Conservation (phyloP, 176 grass and related monocot species). For the Guadua angustifolia region DNA sequence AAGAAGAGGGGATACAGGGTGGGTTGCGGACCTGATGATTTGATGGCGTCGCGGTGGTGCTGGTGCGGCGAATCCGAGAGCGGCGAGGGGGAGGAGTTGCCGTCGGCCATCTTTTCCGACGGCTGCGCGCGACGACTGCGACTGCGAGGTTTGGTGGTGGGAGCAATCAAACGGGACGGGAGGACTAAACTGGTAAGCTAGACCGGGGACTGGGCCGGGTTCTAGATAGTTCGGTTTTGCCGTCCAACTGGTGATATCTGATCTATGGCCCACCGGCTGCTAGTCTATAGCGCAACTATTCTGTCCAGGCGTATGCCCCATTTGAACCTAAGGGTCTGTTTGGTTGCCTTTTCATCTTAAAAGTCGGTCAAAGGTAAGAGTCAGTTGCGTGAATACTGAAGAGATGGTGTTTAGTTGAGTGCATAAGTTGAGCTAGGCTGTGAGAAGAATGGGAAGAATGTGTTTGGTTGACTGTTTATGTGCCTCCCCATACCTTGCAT, state of each 20-base stretch:
- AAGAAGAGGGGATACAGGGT: neutral
- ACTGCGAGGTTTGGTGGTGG: constrained; percentile 1
- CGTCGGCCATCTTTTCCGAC: constrained; percentile 63
- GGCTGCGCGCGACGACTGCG: constrained; percentile 36
- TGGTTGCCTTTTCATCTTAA: no score
- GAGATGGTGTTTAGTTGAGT: no score
- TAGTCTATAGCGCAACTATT: neutral
- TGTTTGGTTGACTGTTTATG: no score
- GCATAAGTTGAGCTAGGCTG: no score
- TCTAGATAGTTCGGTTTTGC: neutral
- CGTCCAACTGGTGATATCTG: neutral
- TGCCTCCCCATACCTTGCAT: no score
- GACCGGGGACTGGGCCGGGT: constrained; percentile 8
- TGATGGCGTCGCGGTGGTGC: constrained; percentile 58
- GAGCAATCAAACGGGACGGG: constrained; percentile 2
- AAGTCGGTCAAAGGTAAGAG: no score
- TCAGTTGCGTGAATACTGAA: no score
- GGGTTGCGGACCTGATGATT: constrained; percentile 56
- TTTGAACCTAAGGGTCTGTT: neutral
- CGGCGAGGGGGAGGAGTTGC: constrained; percentile 36
- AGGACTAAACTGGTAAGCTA: neutral
- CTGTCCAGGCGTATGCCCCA: neutral
- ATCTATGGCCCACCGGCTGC: neutral
- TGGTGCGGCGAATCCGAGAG: constrained; percentile 37
- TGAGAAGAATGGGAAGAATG: no score